Percentiles rank a stretch among this genome's conserved stretches.
Conservation (phyloP, 1,139 yeast genomes). For the Protomyces gravidus region DNA sequence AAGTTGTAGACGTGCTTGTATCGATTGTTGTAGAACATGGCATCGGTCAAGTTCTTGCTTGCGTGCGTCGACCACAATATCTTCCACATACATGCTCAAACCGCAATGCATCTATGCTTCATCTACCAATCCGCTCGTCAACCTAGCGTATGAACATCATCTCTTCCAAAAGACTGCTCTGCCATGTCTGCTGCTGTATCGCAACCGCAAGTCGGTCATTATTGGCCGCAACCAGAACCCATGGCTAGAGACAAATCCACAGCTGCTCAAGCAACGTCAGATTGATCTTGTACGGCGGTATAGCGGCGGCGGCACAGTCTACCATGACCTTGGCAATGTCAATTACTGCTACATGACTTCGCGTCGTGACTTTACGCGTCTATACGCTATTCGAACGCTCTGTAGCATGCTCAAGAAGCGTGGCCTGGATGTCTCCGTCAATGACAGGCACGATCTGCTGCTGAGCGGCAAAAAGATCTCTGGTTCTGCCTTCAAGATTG, state of each 20-base stretch:
- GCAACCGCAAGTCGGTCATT: conserved; percentile 79
- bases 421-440: conserved; percentile 45
- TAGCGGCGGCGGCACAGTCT: conserved; percentile 97
- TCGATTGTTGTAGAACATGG: too few relatives aligned
- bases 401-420: conserved; percentile 49
- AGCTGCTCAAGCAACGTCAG: conserved; percentile 50
- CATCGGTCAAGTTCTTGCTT: too few relatives aligned
- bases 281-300: conserved; percentile 73
- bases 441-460: conserved; percentile 75
- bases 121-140: conserved; percentile 63
- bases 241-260: conserved; percentile 76
- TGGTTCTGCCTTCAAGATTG: conserved; percentile 86
- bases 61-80: too few relatives aligned
- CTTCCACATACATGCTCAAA: too few relatives aligned
- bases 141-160: conserved; percentile 78
- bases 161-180: conserved; percentile 54
- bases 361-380: conserved; percentile 62
- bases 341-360: conserved; percentile 80
- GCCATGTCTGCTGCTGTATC: conserved; percentile 55
- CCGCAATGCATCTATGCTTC: conserved; percentile 42
- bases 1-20: conserved; percentile 4
- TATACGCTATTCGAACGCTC: conserved; percentile 55
- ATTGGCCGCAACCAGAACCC: conserved; percentile 97
- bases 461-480: conserved; percentile 57
- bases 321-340: conserved; percentile 87